A percentile compares a stretch with the other conserved stretches of the same genome.
These are phyloP conservation scores for Nematodospora valgi DNA, from an alignment of 805 yeast genomes.

Conservation along the genomic window DNA sequence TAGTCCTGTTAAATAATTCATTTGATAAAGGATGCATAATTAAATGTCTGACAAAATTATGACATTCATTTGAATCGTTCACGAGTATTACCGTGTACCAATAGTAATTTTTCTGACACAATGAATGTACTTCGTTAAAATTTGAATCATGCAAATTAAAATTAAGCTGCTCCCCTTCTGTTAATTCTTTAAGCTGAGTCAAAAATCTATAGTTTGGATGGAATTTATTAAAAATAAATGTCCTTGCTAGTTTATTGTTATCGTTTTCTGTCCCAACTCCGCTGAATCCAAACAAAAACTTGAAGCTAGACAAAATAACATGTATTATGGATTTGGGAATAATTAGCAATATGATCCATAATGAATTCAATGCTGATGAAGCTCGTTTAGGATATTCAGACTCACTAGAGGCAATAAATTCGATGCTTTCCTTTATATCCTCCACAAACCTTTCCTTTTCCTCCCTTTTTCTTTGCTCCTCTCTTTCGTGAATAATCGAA, in stretches of 20 bases:
- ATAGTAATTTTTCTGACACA: constrained; percentile 22
- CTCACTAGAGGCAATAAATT: background rate
- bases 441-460: constrained; percentile 4
- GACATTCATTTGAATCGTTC: constrained; percentile 21
- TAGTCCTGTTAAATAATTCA: constrained; percentile 22
- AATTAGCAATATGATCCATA: constrained; percentile 50
- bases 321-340: constrained; percentile 52
- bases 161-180: constrained; percentile 4
- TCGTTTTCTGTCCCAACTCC: constrained; percentile 5
- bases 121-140: constrained; percentile 30
- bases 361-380: constrained; percentile 23
- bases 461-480: constrained; percentile 2
- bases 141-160: constrained; percentile 14
- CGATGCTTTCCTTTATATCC: background rate
- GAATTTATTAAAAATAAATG: constrained; percentile 25
- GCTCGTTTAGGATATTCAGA: background rate
- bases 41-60: constrained; percentile 15
- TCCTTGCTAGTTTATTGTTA: constrained; percentile 19
- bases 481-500: constrained; percentile 20
- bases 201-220: constrained; percentile 17
- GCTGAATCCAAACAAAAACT: constrained; percentile 20
- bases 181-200: background rate
- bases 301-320: constrained; percentile 34
- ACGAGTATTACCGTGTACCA: constrained; percentile 35
- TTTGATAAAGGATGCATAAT: constrained; percentile 15